A percentile compares a stretch with the other conserved stretches of the same genome.
Evolutionary conservation across 1,284 basidiomycete genomes (phyloP).

Genomic region (Ganoderma resinaceum): DNA sequence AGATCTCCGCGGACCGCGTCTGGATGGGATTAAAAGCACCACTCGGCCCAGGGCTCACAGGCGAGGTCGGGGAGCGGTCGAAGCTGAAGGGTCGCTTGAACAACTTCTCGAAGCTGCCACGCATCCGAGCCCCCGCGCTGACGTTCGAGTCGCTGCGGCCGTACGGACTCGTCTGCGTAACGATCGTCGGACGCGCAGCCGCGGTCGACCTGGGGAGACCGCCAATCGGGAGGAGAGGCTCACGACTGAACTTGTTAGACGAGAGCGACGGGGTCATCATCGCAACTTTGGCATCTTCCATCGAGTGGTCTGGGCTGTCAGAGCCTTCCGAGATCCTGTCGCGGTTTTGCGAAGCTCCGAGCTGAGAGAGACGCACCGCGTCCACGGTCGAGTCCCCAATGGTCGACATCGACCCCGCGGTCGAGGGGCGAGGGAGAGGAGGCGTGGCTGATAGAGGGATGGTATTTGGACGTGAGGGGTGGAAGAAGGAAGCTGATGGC

Average conservation of each 20-base stretch:
- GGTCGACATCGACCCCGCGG: constrained; percentile 40
- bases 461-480: constrained; percentile 63
- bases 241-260: constrained; percentile 65
- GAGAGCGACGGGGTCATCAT: constrained; percentile 34
- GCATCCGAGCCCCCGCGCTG: constrained; percentile 49
- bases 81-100: constrained; percentile 63
- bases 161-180: constrained; percentile 38
- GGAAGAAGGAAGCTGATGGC: constrained; percentile 78
- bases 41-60: constrained; percentile 30
- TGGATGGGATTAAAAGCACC: constrained; percentile 27
- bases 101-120: constrained; percentile 60
- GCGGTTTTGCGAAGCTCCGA: constrained; percentile 33
- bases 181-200: constrained; percentile 37
- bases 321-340: constrained; percentile 41
- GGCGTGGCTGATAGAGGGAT: constrained; percentile 40
- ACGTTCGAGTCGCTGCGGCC: constrained; percentile 39
- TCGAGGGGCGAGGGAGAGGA: constrained; percentile 44
- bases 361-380: constrained; percentile 38
- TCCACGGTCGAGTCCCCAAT: constrained; percentile 38
- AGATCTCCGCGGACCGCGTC: constrained; percentile 34
- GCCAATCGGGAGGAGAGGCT: constrained; percentile 66
- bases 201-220: constrained; percentile 27
- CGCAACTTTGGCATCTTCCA: constrained; percentile 37
- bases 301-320: constrained; percentile 40
- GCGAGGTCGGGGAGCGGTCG: constrained; percentile 45